Evolutionary conservation across 164 flowering plant genomes (phyloP).

Genomic region (Liquidambar formosana): DNA sequence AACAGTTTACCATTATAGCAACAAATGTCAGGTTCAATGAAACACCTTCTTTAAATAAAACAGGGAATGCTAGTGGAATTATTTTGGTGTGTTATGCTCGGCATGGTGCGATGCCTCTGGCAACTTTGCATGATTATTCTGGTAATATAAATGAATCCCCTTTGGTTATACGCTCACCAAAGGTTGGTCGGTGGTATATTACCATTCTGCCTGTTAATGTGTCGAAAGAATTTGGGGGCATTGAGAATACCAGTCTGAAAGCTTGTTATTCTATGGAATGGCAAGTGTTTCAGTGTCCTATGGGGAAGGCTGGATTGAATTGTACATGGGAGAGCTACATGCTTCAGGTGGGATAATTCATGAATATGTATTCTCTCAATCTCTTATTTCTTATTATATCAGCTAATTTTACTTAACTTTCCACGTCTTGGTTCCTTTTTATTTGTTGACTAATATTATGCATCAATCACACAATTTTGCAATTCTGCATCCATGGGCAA

Average conservation of each 20-base stretch:
- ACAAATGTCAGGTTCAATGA: constrained; percentile 31
- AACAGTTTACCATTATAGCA: constrained; percentile 46
- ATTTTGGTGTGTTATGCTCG: constrained; percentile 64
- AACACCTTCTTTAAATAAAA: constrained; percentile 25
- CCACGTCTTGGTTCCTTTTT: too few species aligned
- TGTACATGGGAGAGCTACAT: constrained; percentile 55
- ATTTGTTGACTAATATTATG: not conserved
- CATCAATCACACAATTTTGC: not conserved
- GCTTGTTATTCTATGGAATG: constrained; percentile 75
- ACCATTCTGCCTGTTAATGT: constrained; percentile 37
- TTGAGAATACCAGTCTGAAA: constrained; percentile 14
- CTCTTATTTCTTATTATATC: not conserved
- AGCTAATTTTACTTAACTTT: too few species aligned
- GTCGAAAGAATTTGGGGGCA: constrained; percentile 28
- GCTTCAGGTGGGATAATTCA: constrained; percentile 64
- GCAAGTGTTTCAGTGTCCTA: constrained; percentile 66
- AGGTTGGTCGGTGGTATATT: constrained; percentile 81
- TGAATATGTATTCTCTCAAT: not conserved
- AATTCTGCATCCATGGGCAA: not conserved
- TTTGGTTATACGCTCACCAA: constrained; percentile 56
- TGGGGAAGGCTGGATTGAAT: constrained; percentile 69
- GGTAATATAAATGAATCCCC: constrained; percentile 43
- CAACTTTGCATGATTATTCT: constrained; percentile 54
- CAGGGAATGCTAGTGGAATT: constrained; percentile 25
- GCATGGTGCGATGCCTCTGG: constrained; percentile 67